phyloP scores from a whole-genome alignment of 148 eudicot genomes.

The Cornus suecica region DNA sequence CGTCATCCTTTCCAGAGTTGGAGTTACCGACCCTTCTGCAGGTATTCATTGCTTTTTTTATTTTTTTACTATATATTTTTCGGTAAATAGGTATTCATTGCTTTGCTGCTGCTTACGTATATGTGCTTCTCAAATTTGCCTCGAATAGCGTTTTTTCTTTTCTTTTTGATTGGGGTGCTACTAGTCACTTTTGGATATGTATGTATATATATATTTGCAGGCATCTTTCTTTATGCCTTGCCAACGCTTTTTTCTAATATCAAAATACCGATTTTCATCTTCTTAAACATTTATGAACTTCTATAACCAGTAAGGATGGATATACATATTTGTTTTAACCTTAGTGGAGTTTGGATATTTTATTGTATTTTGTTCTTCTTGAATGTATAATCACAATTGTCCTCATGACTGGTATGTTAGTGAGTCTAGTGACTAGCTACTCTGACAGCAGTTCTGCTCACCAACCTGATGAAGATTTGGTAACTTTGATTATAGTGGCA shows the following conservation, averaged over 20 bases:
- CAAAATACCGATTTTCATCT: background rate
- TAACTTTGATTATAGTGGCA: background rate
- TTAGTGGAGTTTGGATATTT: background rate
- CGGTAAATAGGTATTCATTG: constrained; percentile 57
- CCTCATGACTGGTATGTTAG: background rate
- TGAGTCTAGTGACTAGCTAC: background rate
- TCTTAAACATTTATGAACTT: background rate
- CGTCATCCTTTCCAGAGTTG: constrained; percentile 85
- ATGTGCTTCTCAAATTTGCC: background rate
- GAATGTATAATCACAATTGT: background rate
- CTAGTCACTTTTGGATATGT: background rate
- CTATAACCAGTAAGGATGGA: background rate
- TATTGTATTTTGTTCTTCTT: background rate
- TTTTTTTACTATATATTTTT: too few species aligned
- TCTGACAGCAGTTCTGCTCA: background rate
- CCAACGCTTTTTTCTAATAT: background rate
- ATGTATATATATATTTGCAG: background rate
- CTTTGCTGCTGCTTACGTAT: background rate
- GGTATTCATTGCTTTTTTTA: constrained; percentile 41
- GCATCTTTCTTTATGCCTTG: background rate
- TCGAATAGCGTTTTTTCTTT: background rate
- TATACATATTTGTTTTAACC: background rate
- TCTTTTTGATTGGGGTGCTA: background rate
- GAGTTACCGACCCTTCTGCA: constrained; percentile 94
- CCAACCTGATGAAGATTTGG: background rate